phyloP scores from a whole-genome alignment of 148 eudicot genomes.

The Rhododendron williamsianum region DNA sequence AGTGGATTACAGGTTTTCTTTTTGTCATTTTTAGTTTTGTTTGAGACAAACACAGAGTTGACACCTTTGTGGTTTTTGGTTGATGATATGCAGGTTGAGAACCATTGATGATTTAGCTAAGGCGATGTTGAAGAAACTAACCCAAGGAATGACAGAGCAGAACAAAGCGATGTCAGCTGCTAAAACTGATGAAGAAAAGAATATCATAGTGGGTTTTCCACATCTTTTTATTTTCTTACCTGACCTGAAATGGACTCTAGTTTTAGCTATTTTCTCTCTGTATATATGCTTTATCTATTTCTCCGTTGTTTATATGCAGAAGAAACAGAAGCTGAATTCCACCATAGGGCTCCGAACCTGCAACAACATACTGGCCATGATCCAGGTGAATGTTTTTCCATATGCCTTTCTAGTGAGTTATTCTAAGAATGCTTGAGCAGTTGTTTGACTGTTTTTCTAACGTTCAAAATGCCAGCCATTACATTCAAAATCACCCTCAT shows the following conservation, averaged over 20 bases:
- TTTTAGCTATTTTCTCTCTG: not conserved
- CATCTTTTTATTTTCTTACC: not conserved
- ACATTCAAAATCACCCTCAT: slow-evolving; percentile 76
- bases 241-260: not conserved
- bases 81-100: slow-evolving; percentile 55
- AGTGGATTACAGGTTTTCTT: not conserved
- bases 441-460: not conserved
- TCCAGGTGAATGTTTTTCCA: slow-evolving; percentile 49
- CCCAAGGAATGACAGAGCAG: slow-evolving; percentile 88
- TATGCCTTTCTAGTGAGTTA: not conserved
- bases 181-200: slow-evolving; percentile 65
- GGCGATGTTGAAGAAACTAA: slow-evolving; percentile 74
- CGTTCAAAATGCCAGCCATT: slow-evolving; percentile 52
- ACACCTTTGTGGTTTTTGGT: slow-evolving; percentile 10
- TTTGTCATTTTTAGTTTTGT: not conserved
- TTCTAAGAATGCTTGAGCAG: not conserved
- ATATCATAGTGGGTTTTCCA: slow-evolving; percentile 48
- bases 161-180: slow-evolving; percentile 84
- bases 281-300: not conserved
- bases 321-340: slow-evolving; percentile 67
- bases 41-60: not conserved
- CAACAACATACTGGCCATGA: slow-evolving; percentile 87
- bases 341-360: slow-evolving; percentile 67
- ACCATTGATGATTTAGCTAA: slow-evolving; percentile 71
- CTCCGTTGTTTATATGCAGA: slow-evolving; percentile 23